phyloP scores from a whole-genome alignment of 2,329 filamentous ascomycete genomes.

The Calycina marina region DNA sequence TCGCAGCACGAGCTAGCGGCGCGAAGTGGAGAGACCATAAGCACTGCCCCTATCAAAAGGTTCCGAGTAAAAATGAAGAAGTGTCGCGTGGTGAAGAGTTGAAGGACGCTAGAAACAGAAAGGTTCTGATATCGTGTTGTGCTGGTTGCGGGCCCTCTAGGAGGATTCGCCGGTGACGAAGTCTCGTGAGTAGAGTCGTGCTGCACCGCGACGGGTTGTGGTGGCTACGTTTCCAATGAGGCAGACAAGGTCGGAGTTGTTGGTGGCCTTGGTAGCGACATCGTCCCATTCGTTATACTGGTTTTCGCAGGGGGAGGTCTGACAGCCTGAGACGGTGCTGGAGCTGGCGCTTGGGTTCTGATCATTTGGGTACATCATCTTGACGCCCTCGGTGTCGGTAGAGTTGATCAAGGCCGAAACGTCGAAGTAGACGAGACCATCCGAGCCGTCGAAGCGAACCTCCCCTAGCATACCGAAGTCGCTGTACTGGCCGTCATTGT shows the following conservation, averaged over 20 bases:
- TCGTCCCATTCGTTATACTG: constrained; percentile 40
- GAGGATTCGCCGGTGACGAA: background rate
- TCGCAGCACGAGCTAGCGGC: too few relatives aligned
- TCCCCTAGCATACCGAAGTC: constrained; percentile 36
- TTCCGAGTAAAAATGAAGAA: too few relatives aligned
- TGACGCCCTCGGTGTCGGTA: constrained; percentile 34
- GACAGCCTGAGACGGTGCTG: constrained; percentile 33
- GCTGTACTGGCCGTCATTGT: constrained; percentile 29
- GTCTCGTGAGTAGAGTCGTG: background rate
- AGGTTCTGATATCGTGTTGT: too few relatives aligned
- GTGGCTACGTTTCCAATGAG: constrained; percentile 16
- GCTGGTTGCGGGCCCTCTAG: too few relatives aligned
- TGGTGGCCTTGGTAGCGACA: constrained; percentile 38
- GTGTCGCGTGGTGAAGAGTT: too few relatives aligned
- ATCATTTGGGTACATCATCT: constrained; percentile 35
- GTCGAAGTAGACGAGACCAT: constrained; percentile 38
- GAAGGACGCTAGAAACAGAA: too few relatives aligned
- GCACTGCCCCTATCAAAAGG: too few relatives aligned
- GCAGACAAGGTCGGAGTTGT: constrained; percentile 33
- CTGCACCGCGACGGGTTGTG: constrained; percentile 4
- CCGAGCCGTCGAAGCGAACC: constrained; percentile 34
- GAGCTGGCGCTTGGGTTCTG: constrained; percentile 16
- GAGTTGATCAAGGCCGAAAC: constrained; percentile 43
- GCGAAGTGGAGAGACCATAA: too few relatives aligned
- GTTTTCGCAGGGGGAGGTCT: constrained; percentile 36